Base-by-base conservation (phyloP, 2,329 filamentous ascomycete species). In the Penicillium sp. region DNA sequence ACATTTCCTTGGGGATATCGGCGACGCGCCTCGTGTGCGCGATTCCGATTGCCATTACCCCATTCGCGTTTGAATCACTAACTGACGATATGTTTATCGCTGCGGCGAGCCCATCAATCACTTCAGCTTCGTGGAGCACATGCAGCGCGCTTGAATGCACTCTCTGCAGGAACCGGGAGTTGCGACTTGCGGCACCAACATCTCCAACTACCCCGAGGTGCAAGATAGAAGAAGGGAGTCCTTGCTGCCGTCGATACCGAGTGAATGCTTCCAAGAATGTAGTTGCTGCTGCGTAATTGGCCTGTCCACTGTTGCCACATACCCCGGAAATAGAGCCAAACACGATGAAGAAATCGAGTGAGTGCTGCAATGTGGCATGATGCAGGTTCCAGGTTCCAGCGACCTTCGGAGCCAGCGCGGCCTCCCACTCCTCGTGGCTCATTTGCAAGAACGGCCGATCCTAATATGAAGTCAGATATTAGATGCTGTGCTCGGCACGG, bases 271-370 rank as follows among this genome's bases (percentile, higher is more conserved):
- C 67, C 8, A 73, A 61, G 57, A 66, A 76, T 6, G 69, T 61
- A 51, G 69, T 70, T 10, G 65, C 73, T 11, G 73, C 69, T 0
- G 69, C 67, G 44, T 77, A 76, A 54, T 74, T 77, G 4, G 78
- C 69, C 48, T 81, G 68, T 4, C 76, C 73, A 1, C 69, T 56
- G 47, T 77, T 77, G 0, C 79, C 64, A 22, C 43, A 54, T 1
- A 62, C 32, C 1, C 61, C 60, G 2, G 48, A 76, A 4, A 78
- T 47, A 4, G 74, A 76, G 3, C 70, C 70, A 7, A 74, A 64
- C 14, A 70, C 60, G 40, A 75, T 53, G 24, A 68, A 66, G 43
- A 67, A 66, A 42, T 66, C 61, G 4, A 68, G 43, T 0, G 43
- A 26, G 18, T 22, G 14, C 29, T 51, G 16, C 5, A 20, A 3